Evolutionary conservation across 768 basidiomycete genomes (phyloP), one percentile per base, ranked within the genome.

Genomic region (Dentipellis sp.): DNA sequence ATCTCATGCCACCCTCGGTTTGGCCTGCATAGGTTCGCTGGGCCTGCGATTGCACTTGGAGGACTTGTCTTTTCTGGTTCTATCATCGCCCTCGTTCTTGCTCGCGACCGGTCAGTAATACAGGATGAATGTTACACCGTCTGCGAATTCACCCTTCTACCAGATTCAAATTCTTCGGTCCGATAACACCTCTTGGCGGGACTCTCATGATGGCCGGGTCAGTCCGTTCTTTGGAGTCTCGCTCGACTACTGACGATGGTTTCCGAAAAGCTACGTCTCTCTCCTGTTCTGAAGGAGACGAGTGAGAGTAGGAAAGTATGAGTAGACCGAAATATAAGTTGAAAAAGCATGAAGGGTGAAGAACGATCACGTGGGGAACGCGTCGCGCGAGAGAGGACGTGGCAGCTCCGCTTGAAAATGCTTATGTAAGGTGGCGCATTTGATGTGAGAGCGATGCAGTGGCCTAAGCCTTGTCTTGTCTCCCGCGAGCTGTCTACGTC

Each of bases 171-270:
- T 72, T 76, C 57, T 60, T 87, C 21, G 86, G 84, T 0, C 84
- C 83, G 8, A 69, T 84, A 51, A 88, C 86, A 29, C 86, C 87
- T 0, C 61, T 88, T 8, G 86, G 85, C 1, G 87, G 80, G 3
- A 55, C 76, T 17, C 52, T 80, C 1, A 81, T 84, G 81, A 84
- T 86, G 62, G 79, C 80, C 35, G 86, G 86, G 84, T 86, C 63
- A 71, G 81, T 59, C 11, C 34, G 14, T 40, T 72, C 78, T 11
- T 68, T 85, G 58, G 76, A 74, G 4, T 59, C 82, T 56, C 83
- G 71, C 39, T 36, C 37, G 9, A 11, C 35, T 6, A 54, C 46
- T 21, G 22, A 12, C 22, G 46, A 47, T 47, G 11, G 16, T 51
- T 19, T 21, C 35, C 35, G 9, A 37, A n/a, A 17, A 36, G 36